Base-by-base conservation (phyloP, 805 yeast species). In the Saturnispora serradocipensis region DNA sequence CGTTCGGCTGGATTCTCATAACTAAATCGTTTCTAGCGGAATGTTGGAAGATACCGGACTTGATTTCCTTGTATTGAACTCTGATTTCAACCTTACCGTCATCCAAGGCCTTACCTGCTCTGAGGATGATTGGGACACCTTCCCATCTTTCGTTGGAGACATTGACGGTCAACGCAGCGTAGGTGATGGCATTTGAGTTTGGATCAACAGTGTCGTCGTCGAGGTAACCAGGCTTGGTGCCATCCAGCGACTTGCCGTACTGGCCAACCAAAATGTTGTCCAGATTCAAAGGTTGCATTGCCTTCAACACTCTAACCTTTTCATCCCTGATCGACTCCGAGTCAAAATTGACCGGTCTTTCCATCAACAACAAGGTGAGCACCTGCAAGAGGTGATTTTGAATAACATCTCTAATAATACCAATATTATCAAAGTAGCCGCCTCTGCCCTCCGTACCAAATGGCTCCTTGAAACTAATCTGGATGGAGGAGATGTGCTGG, bases 371-470 rank as follows among this genome's bases (percentile, higher is more conserved):
- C 51, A 93, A 69, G 5, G 98, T 90, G 65, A 93, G 72, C 22
- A 91, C 95, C 73, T 93, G 99, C 64, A 91, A 75, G 61, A 93
- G 71, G 72, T 93, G 99, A 76, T 93, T 93, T 74, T 93, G 99
- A 88, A 93, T 91, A 46, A 93, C 98, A 66, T 93, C 99, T 69
- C 99, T 82, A 59, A 93, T 86, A 65, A 93, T 93, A 53, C 99
- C 99, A 63, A 90, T 88, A 51, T 77, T 75, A 70, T 93, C 98
- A 64, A 93, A 93, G 73, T 93, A 93, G 38, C 99, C 99, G 60
- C 99, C 99, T 67, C 99, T 82, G 52, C 99, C 99, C 72, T 93
- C 97, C 40, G 99, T 93, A 51, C 99, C 99, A 61, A 93, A 93
- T n/a, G 93, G 88, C 73, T 93, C 99, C 73, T 93, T 93, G 76